These are phyloP conservation scores for Lasiodiplodia citricola DNA, from an alignment of 2,329 filamentous ascomycete species.

Conservation along the genomic window DNA sequence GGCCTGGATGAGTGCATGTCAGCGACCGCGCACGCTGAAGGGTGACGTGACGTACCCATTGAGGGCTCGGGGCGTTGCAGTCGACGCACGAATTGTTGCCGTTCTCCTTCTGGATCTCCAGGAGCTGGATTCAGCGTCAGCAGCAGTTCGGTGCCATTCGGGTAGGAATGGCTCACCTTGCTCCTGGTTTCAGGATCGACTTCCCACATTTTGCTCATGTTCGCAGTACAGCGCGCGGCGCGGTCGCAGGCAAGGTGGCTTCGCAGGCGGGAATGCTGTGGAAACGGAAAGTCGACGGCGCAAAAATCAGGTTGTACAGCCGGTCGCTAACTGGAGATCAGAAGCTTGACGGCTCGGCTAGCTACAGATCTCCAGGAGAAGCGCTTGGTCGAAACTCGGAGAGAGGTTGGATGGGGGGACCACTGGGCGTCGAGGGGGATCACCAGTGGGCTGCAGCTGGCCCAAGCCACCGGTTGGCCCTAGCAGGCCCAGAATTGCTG, in stretches of 20 bases:
- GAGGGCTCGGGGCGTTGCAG: constrained; percentile 91
- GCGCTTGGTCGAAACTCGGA: constrained; percentile 9
- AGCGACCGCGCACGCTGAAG: constrained; percentile 1
- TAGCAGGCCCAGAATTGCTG: neutral
- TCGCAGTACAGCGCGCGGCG: constrained; percentile 29
- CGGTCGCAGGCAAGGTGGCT: constrained; percentile 19
- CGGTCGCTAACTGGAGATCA: constrained; percentile 1
- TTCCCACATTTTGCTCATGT: constrained; percentile 87
- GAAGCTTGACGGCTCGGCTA: constrained; percentile 3
- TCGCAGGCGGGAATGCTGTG: constrained; percentile 15
- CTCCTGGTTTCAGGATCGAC: constrained; percentile 96
- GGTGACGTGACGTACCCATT: constrained; percentile 74
- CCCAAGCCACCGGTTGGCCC: neutral
- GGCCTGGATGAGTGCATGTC: constrained; percentile 51
- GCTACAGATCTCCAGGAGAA: constrained; percentile 6
- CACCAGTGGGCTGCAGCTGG: constrained; percentile 1
- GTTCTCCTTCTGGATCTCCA: constrained; percentile 87
- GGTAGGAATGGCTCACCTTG: constrained; percentile 68
- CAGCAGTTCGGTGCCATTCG: constrained; percentile 66
- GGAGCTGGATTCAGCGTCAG: constrained; percentile 63
- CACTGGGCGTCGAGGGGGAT: constrained; percentile 22
- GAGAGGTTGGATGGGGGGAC: constrained; percentile 8
- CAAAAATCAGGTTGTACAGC: neutral
- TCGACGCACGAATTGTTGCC: constrained; percentile 93
- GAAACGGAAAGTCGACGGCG: neutral